These are phyloP conservation scores for Diophrys sp. DNA, from an alignment of 73 alveolate genomes.

Conservation along the genomic window DNA sequence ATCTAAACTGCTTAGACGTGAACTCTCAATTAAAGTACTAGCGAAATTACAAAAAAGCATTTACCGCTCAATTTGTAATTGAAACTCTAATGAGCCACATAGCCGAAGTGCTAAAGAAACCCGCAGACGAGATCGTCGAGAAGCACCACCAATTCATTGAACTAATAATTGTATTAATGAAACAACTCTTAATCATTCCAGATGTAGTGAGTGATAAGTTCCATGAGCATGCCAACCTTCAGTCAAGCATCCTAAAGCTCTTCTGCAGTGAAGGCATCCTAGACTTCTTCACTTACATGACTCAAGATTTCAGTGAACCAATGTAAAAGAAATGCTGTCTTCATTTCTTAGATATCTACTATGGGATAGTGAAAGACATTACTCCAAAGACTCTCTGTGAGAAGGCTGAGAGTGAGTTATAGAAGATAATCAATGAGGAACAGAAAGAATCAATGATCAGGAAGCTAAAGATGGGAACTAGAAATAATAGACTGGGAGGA, in stretches of 20 bases:
- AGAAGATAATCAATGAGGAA: slow-evolving; percentile 1
- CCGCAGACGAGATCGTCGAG: slow-evolving; percentile 39
- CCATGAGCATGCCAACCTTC: slow-evolving; percentile 14
- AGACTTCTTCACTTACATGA: slow-evolving; percentile 61
- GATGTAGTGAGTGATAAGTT: slow-evolving; percentile 26
- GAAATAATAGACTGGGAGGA: neutral
- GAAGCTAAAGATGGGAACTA: slow-evolving; percentile 28
- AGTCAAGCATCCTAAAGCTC: slow-evolving; percentile 28
- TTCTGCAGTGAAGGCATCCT: slow-evolving; percentile 57
- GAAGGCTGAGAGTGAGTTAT: slow-evolving; percentile 13
- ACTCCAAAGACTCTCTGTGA: slow-evolving; percentile 46
- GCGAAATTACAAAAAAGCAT: slow-evolving; percentile 58
- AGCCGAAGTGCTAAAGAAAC: slow-evolving; percentile 61
- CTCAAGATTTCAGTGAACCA: slow-evolving; percentile 64
- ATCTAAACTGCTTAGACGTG: slow-evolving; percentile 17
- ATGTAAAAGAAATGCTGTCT: slow-evolving; percentile 55
- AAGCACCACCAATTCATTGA: slow-evolving; percentile 77
- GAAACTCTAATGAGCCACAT: slow-evolving; percentile 56
- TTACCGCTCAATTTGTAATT: slow-evolving; percentile 50
- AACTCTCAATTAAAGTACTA: slow-evolving; percentile 29
- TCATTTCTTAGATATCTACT: slow-evolving; percentile 66
- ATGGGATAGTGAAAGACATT: slow-evolving; percentile 59
- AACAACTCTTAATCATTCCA: slow-evolving; percentile 63
- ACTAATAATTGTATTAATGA: slow-evolving; percentile 60
- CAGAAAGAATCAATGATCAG: slow-evolving; percentile 12